Evolutionary conservation across 345 rosid species (phyloP).

Genomic region (Cardamine chenopodiifolia): DNA sequence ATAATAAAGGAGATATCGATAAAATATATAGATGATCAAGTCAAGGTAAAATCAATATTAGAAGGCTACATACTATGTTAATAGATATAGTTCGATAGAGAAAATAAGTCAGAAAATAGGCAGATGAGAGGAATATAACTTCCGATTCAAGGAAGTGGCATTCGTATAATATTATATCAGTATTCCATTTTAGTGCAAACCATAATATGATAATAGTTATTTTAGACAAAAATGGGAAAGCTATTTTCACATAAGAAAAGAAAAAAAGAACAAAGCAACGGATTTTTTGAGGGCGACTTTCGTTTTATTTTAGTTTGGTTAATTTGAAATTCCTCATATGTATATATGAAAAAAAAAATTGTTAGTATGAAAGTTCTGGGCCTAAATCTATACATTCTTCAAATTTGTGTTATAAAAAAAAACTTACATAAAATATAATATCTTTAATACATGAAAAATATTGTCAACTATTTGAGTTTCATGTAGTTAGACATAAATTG

Average conservation of each 20-base stretch:
- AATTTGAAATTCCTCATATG: too few species aligned
- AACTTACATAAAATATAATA: too few species aligned
- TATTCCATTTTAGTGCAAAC: background rate
- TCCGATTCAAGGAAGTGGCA: slow-evolving; percentile 2
- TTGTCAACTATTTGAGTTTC: too few species aligned
- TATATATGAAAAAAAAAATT: too few species aligned
- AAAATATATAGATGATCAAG: background rate
- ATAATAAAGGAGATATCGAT: background rate
- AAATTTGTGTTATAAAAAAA: too few species aligned
- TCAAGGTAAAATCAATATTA: background rate
- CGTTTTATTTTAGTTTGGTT: background rate
- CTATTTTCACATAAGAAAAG: background rate
- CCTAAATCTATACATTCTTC: too few species aligned
- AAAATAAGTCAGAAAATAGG: background rate
- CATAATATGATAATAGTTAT: background rate
- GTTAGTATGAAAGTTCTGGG: too few species aligned
- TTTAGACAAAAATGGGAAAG: background rate
- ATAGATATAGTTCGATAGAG: background rate
- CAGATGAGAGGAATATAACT: background rate
- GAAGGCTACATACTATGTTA: background rate
- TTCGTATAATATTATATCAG: background rate
- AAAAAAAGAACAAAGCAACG: background rate
- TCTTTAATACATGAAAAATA: too few species aligned
- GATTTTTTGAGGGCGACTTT: background rate
- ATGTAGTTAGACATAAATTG: too few species aligned